Conservation (phyloP, 2,329 filamentous ascomycete genomes). For the Clonostachys sp. region DNA sequence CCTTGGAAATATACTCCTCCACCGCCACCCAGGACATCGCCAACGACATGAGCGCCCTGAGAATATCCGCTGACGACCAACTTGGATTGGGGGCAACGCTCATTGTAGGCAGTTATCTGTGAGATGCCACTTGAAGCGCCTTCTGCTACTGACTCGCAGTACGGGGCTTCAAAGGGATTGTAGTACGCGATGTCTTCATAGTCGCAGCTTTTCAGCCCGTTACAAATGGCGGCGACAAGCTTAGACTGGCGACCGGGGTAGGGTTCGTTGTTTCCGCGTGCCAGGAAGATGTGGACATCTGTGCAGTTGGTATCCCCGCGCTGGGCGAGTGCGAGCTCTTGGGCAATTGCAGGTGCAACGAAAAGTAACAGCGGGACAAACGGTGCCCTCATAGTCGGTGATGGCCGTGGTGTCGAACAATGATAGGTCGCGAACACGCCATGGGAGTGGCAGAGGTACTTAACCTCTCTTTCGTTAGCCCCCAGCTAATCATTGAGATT, state of each 20-base stretch:
- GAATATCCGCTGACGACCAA: slow-evolving; percentile 35
- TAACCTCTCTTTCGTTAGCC: too few relatives aligned
- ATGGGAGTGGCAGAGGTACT: too few relatives aligned
- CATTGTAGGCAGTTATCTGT: slow-evolving; percentile 31
- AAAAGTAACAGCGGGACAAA: too few relatives aligned
- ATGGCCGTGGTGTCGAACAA: too few relatives aligned
- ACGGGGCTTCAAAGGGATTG: slow-evolving; percentile 18
- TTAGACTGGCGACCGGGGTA: slow-evolving; percentile 20
- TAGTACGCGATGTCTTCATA: slow-evolving; percentile 24
- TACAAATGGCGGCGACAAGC: slow-evolving; percentile 17
- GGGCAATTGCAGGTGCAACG: too few relatives aligned
- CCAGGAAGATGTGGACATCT: slow-evolving; percentile 20
- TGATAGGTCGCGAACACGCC: too few relatives aligned
- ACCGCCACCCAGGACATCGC: slow-evolving; percentile 26
- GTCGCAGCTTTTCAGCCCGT: slow-evolving; percentile 16
- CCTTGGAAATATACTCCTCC: slow-evolving; percentile 24
- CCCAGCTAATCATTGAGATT: too few relatives aligned
- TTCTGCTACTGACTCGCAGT: slow-evolving; percentile 28
- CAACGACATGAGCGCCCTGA: slow-evolving; percentile 30
- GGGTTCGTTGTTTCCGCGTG: slow-evolving; percentile 19
- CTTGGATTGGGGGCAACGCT: slow-evolving; percentile 29
- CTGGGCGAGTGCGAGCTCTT: too few relatives aligned
- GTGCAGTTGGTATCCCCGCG: slow-evolving; percentile 8
- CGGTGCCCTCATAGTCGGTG: too few relatives aligned
- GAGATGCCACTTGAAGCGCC: slow-evolving; percentile 24